Base-by-base conservation (phyloP, 2,329 filamentous ascomycete species). In the Lojkania enalia region DNA sequence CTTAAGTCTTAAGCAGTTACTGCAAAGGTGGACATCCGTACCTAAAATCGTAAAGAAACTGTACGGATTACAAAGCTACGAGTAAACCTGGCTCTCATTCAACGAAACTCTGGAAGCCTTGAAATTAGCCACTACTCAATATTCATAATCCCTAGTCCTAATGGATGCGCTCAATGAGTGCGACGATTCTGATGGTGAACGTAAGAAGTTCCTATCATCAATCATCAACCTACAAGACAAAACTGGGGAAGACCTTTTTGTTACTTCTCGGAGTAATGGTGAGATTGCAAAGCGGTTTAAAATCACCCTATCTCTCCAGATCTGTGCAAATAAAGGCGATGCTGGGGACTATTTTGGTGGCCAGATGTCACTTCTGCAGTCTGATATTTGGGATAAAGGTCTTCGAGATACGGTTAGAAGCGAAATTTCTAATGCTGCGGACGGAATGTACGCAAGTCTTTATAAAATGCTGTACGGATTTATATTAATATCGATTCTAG, bases 121-220 rank as follows among this genome's bases (percentile, higher is more conserved):
- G 12, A 5, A 15, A 5, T 20, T 5, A 5, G 16, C 21, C 12
- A 11, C 21, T 11, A 6, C 6, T 7, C 6, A 33, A 12, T 15
- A 12, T 15, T 36, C 33, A 12, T 20, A 5, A 12, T 5, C 14
- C 6, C 21, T 20, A 9, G 47, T 71, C 18, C 49, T 61, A 1
- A 30, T 71, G 7, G 67, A 71, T 51, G 68, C 62, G 16, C 44
- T 71, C 14, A 65, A 71, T 33, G 66, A 70, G 41, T 67, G 60
- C 46, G 51, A 45, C 13, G 48, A 60, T 31, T 37, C 42, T 21
- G 20, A 39, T 27, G 15, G 20, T 5, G 30, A 15, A 20, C 37
- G 46, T 5, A 14, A 20, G 14, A 2, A 35, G n/a, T 18, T 54
- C 33, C 13, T 51, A 20, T 25, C 33, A 3, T 7, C 35, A 18